Evolutionary conservation across 139 green algal species (phyloP), one percentile per base, ranked within the genome.

Genomic region (Tetraselmis striata): DNA sequence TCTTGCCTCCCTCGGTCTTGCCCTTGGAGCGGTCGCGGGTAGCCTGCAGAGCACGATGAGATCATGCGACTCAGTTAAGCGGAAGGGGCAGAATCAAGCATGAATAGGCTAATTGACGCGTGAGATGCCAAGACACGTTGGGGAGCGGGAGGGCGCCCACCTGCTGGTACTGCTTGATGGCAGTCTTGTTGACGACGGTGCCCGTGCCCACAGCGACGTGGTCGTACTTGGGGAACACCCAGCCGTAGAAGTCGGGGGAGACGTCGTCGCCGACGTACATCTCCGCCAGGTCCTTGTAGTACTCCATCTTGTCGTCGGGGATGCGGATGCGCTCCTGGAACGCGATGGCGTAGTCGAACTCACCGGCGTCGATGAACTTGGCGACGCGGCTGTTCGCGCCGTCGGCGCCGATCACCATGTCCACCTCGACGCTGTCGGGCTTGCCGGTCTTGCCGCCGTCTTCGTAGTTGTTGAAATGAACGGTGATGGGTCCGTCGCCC

Each of bases 191-290:
- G 84, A 99, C 92, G 0, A 99, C 97, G 2, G 97, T 99, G 80
- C 96, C 96, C 1, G 97, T 99, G 85, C 97, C 97, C 0, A 99
- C 97, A 31, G 96, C 97, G 32, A 99, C 97, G 89, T 99, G 97
- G 92, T 99, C 97, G 85, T 98, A 99, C 94, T 99, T 99, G 84
- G 96, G 96, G 90, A 99, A 99, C 87, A 99, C 96, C 95, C 95
- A 99, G 87, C 95, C 97, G 84, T 99, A 99, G 89, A 99, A 99
- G 91, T 99, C 97, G 27, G 96, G 96, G 26, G 95, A 98, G 29
- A 99, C 97, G 83, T 99, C 97, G 82, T 99, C 97, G 31, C 97
- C 97, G 23, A 99, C 97, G 84, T 99, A 99, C 97, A 99, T 99
- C 94, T 99, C 96, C 5, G 97, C 97, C 59, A 99, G 89, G 91